A percentile compares a stretch with the other conserved stretches of the same genome.
Evolutionary conservation across 2,329 filamentous ascomycete genomes (phyloP).

Genomic region (Cryphonectria naterciae): DNA sequence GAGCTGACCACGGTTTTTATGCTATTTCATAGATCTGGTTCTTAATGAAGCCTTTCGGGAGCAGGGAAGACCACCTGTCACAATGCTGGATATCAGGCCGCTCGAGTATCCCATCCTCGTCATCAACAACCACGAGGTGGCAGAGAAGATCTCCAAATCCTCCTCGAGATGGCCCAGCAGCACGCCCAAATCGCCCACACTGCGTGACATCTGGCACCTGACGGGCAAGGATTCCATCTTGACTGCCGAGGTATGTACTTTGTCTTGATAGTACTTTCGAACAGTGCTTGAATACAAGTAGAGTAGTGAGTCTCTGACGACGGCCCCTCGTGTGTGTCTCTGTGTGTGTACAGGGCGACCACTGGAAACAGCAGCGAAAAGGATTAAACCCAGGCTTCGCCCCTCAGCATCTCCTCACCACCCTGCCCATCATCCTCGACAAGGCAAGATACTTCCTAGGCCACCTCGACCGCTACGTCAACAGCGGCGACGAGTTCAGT

Average conservation of each 20-base stretch:
- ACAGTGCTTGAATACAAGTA: no score
- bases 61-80: slow-evolving; percentile 39
- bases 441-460: slow-evolving; percentile 39
- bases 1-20: not conserved
- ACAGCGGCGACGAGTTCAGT: slow-evolving; percentile 35
- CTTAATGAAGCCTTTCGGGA: slow-evolving; percentile 25
- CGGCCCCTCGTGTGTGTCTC: not conserved
- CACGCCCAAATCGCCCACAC: slow-evolving; percentile 39
- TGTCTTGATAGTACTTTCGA: not conserved
- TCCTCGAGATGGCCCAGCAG: slow-evolving; percentile 40
- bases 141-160: slow-evolving; percentile 43
- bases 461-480: slow-evolving; percentile 37
- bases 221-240: slow-evolving; percentile 35
- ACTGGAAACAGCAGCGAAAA: slow-evolving; percentile 41
- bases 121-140: slow-evolving; percentile 40
- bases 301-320: not conserved
- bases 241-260: slow-evolving; percentile 23
- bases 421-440: slow-evolving; percentile 43
- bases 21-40: slow-evolving; percentile 30
- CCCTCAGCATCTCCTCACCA: slow-evolving; percentile 43
- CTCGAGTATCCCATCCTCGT: slow-evolving; percentile 39
- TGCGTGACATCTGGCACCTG: slow-evolving; percentile 34
- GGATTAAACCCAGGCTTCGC: slow-evolving; percentile 45
- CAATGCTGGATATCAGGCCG: slow-evolving; percentile 43
- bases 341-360: slow-evolving; percentile 32